Base-by-base conservation (phyloP, 345 rosid genomes). In the Laguncularia racemosa region DNA sequence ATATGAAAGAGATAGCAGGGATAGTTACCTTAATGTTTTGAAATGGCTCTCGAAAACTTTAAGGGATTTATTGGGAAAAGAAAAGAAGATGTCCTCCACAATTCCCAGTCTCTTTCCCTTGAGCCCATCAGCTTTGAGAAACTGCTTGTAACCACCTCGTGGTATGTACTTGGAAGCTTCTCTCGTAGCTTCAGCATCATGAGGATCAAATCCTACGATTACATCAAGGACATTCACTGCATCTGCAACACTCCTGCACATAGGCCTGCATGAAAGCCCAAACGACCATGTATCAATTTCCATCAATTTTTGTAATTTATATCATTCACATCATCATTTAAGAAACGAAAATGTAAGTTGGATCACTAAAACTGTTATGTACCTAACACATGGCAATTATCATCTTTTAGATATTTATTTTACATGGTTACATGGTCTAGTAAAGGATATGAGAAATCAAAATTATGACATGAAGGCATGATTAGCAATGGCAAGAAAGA, bases 81-180 rank as follows among this genome's bases (percentile, higher is more conserved):
- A 19, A 48, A 28, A 65, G 65, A 71, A 76, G 23, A 77, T 69
- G 50, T 74, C 46, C 63, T 76, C 64, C 11, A 81, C 81, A 0
- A 83, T 38, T 18, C 88, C 91, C 46, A 76, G 16, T 63, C 83
- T 74, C 71, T 90, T 90, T 53, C 84, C 80, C 56, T 68, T 60
- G 13, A 90, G 76, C 20, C 86, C 80, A 48, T 55, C 6, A 20
- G 57, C 50, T 20, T 52, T 81, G 20, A 86, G 84, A 67, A 80
- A 78, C 13, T 68, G 79, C 52, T 61, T 67, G 66, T 75, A 83
- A 40, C 83, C 85, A 44, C 78, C 81, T 2, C 9, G 11, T 15
- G 78, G 89, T n/a, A 80, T 80, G 64, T 62, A 78, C 28, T 69
- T 28, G 0, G 83, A 59, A 0, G 89, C 88, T 4, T 45, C 18